Conservation (phyloP, 2,329 filamentous ascomycete genomes). For the Incumbomyces delicatus region DNA sequence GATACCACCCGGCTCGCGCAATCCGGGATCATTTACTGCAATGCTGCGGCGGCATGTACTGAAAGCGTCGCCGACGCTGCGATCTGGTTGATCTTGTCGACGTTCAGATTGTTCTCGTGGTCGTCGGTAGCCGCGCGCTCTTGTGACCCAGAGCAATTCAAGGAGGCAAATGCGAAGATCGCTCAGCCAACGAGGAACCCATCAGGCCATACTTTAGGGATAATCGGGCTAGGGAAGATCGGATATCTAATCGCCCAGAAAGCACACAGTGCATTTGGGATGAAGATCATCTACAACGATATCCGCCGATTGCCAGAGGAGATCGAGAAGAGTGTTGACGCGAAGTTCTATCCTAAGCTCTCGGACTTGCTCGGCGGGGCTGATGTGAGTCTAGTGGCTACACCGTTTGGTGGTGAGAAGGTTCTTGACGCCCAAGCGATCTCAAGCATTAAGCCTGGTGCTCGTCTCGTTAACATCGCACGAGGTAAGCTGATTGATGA, state of each 20-base stretch:
- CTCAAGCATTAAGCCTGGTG: constrained; percentile 38
- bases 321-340: constrained; percentile 25
- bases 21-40: constrained; percentile 49
- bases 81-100: constrained; percentile 57
- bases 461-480: constrained; percentile 44
- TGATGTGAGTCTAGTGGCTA: constrained; percentile 41
- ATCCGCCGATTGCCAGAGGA: constrained; percentile 30
- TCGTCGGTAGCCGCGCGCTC: constrained; percentile 48
- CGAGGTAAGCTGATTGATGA: constrained; percentile 45
- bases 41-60: constrained; percentile 58
- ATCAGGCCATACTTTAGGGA: constrained; percentile 49
- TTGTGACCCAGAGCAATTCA: constrained; percentile 39
- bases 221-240: constrained; percentile 61
- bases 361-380: constrained; percentile 33
- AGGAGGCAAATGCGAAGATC: constrained; percentile 38
- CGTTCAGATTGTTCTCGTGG: constrained; percentile 60
- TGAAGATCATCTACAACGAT: constrained; percentile 42
- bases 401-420: constrained; percentile 33
- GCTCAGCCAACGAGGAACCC: constrained; percentile 55
- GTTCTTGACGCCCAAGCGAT: constrained; percentile 35
- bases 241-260: constrained; percentile 54
- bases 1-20: constrained; percentile 33
- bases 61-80: constrained; percentile 66
- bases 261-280: constrained; percentile 46
- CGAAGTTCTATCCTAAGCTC: constrained; percentile 32